phyloP scores from a whole-genome alignment of 1,139 yeast genomes.

The Lodderomyces parapsilosis region DNA sequence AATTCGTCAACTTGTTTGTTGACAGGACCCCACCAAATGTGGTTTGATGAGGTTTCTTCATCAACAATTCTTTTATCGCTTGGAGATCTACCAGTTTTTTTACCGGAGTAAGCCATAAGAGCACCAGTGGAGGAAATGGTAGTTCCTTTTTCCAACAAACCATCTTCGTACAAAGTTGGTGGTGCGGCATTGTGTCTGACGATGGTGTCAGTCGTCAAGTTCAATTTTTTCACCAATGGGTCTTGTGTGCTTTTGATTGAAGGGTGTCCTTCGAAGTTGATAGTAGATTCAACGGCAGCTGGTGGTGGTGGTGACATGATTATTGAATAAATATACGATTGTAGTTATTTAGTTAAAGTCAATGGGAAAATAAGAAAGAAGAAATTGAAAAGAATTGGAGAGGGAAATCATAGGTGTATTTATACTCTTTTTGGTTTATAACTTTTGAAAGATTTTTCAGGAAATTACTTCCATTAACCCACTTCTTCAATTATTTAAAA shows the following conservation, averaged over 20 bases:
- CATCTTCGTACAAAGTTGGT: slow-evolving; percentile 93
- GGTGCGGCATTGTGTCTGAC: slow-evolving; percentile 90
- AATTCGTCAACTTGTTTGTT: slow-evolving; percentile 92
- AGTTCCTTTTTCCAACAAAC: slow-evolving; percentile 84
- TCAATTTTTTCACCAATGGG: slow-evolving; percentile 45
- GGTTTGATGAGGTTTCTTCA: slow-evolving; percentile 77
- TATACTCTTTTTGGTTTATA: slow-evolving; percentile 1
- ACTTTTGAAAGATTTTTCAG: not conserved
- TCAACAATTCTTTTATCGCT: slow-evolving; percentile 98
- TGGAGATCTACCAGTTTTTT: slow-evolving; percentile 97
- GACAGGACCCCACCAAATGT: slow-evolving; percentile 99
- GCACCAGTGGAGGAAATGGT: slow-evolving; percentile 95
- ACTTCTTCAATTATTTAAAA: not conserved
- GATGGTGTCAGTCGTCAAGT: slow-evolving; percentile 46
- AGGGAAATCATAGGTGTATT: not conserved
- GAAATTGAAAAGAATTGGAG: not conserved
- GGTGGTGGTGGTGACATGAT: slow-evolving; percentile 48
- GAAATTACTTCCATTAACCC: slow-evolving; percentile 1
- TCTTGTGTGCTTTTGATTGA: slow-evolving; percentile 42
- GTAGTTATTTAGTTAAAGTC: not conserved
- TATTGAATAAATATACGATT: not conserved
- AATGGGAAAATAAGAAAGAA: not conserved
- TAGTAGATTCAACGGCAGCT: slow-evolving; percentile 47
- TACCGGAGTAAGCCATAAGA: slow-evolving; percentile 91
- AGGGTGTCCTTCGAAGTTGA: slow-evolving; percentile 45